Percentiles rank a stretch among this genome's conserved stretches.
phyloP scores from a whole-genome alignment of 129 eudicot genomes.

The Chrysanthemum seticuspe region DNA sequence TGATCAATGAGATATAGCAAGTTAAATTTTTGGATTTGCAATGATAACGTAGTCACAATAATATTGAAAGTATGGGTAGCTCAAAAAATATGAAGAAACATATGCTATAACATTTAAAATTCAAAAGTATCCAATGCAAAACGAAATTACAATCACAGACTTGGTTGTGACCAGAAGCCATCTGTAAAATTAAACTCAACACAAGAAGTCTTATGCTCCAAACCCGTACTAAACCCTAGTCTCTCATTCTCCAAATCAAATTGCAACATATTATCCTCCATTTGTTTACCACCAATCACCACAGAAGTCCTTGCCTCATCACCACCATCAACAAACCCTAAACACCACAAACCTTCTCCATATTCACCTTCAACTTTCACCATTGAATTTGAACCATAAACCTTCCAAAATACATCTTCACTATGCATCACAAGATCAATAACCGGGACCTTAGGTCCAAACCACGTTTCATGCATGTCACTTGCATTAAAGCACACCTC shows the following conservation, averaged over 20 bases:
- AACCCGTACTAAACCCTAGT: slow-evolving; percentile 50
- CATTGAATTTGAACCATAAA: slow-evolving; percentile 50
- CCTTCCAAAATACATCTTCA: slow-evolving; percentile 48
- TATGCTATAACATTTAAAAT: too few species aligned
- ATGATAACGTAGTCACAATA: too few species aligned
- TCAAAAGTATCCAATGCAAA: background rate
- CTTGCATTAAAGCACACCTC: slow-evolving; percentile 30
- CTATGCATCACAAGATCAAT: slow-evolving; percentile 51
- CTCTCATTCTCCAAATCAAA: slow-evolving; percentile 42
- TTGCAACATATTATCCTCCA: slow-evolving; percentile 56
- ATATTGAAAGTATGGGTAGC: too few species aligned
- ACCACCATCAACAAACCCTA: slow-evolving; percentile 64
- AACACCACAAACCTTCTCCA: slow-evolving; percentile 35
- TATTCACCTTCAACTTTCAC: slow-evolving; percentile 25
- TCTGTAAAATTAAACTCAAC: slow-evolving; percentile 33
- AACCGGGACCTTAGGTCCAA: slow-evolving; percentile 40
- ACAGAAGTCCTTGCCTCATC: slow-evolving; percentile 32
- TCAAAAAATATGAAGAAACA: too few species aligned
- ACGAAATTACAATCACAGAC: background rate
- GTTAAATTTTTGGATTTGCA: too few species aligned
- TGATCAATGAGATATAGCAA: too few species aligned
- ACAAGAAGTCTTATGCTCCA: slow-evolving; percentile 40
- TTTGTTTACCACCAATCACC: slow-evolving; percentile 48
- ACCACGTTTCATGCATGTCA: slow-evolving; percentile 18
- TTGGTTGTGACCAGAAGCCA: background rate